Percentiles rank a stretch among this genome's conserved stretches.
Conservation (phyloP, 176 grass and related monocot genomes). For the Guadua angustifolia region DNA sequence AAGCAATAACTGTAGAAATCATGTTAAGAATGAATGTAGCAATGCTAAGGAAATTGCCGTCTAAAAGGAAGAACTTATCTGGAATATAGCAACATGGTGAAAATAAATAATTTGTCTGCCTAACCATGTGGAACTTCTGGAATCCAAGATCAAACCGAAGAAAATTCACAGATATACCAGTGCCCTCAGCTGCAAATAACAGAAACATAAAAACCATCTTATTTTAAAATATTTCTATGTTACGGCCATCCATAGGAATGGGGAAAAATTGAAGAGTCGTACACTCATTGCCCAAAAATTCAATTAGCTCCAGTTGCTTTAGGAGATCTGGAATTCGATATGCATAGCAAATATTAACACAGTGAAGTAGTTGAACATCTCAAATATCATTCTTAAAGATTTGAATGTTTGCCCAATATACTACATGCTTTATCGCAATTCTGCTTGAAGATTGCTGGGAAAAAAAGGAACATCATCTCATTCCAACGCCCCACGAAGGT, state of each 20-base stretch:
- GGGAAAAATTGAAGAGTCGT: background rate
- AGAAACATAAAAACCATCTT: constrained; percentile 18
- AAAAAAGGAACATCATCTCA: background rate
- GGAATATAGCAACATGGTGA: background rate
- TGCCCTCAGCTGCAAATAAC: background rate
- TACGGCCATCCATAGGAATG: constrained; percentile 11
- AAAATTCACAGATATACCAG: constrained; percentile 17
- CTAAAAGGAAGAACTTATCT: constrained; percentile 3
- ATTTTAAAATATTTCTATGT: constrained; percentile 10
- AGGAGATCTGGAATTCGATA: background rate
- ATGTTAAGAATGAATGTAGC: constrained; percentile 29
- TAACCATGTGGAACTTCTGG: background rate
- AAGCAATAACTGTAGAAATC: background rate
- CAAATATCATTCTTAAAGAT: constrained; percentile 2
- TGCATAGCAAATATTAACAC: constrained; percentile 1
- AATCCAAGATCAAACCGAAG: background rate
- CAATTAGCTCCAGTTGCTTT: constrained; percentile 30
- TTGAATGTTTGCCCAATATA: constrained; percentile 9
- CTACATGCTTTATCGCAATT: background rate
- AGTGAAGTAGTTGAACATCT: background rate
- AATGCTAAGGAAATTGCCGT: background rate
- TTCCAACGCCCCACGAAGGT: background rate
- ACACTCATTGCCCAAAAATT: background rate
- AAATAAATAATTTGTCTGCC: background rate
- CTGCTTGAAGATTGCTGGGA: background rate